These are phyloP conservation scores for Mycena pura DNA, from an alignment of 768 basidiomycete species.

Conservation along the genomic window DNA sequence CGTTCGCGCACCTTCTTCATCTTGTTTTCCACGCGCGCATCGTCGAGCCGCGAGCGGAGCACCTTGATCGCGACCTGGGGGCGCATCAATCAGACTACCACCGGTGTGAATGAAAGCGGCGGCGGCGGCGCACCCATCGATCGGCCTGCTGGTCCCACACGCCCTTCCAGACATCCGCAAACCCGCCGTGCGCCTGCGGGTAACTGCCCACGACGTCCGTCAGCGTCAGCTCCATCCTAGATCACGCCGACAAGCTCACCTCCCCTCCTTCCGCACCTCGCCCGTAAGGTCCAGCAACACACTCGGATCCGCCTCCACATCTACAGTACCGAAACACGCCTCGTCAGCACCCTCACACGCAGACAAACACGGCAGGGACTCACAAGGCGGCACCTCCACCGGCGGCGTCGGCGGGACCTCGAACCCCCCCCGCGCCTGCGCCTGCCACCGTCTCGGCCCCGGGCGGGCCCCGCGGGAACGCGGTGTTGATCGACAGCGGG, in stretches of 20 bases:
- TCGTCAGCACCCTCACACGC: not conserved
- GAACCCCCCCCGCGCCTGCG: conserved; percentile 11
- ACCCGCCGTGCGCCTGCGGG: conserved; percentile 50
- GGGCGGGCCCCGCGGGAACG: conserved; percentile 21
- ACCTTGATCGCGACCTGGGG: conserved; percentile 48
- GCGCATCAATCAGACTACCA: too few species aligned
- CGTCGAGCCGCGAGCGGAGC: conserved; percentile 40
- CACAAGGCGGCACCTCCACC: conserved; percentile 20
- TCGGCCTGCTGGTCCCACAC: conserved; percentile 38
- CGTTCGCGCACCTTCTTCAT: conserved; percentile 40
- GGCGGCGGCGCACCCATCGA: conserved; percentile 16
- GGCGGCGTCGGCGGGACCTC: conserved; percentile 27
- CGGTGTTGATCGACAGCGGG: conserved; percentile 23
- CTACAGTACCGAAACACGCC: not conserved
- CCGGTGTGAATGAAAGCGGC: too few species aligned
- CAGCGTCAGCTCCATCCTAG: conserved; percentile 3
- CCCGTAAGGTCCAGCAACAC: conserved; percentile 40
- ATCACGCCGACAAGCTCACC: conserved; percentile 13
- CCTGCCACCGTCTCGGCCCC: too few species aligned
- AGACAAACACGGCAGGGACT: not conserved
- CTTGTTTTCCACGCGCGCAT: conserved; percentile 39
- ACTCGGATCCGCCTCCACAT: conserved; percentile 19
- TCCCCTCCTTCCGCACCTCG: conserved; percentile 37
- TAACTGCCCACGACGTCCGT: conserved; percentile 28
- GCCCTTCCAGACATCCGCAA: conserved; percentile 51